These are phyloP conservation scores for Tylopilus vinaceipallidus DNA, from an alignment of 768 basidiomycete genomes.

Conservation along the genomic window DNA sequence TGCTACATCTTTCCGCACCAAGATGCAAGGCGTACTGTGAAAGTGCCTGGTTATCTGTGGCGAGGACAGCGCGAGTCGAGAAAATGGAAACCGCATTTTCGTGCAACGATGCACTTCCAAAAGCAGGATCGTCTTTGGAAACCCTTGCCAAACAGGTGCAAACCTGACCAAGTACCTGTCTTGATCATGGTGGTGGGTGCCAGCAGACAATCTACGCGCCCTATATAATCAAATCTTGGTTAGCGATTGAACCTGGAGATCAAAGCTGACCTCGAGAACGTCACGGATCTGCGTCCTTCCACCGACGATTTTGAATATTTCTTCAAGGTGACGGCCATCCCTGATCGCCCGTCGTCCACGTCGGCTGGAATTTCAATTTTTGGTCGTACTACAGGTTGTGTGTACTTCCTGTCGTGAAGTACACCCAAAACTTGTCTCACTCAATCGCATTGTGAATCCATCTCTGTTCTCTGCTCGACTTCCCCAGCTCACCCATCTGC, in stretches of 20 bases:
- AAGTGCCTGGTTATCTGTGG: conserved; percentile 18
- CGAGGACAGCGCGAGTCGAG: conserved; percentile 11
- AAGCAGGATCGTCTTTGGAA: too few relatives aligned
- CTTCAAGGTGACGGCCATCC: conserved; percentile 63
- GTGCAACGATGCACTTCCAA: too few relatives aligned
- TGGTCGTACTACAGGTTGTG: conserved; percentile 50
- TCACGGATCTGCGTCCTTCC: conserved; percentile 67
- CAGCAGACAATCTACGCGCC: neutral
- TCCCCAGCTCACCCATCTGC: conserved; percentile 3
- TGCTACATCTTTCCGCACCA: conserved; percentile 15
- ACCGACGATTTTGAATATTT: conserved; percentile 72
- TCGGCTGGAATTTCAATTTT: neutral
- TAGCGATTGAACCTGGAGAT: conserved; percentile 65
- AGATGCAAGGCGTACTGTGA: conserved; percentile 22
- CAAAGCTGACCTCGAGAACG: conserved; percentile 78
- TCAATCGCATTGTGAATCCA: conserved; percentile 62
- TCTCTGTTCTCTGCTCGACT: neutral
- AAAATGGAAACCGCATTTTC: conserved; percentile 24
- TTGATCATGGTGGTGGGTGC: conserved; percentile 51
- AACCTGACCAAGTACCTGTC: conserved; percentile 16
- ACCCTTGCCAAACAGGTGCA: conserved; percentile 26
- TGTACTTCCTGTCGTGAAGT: conserved; percentile 78
- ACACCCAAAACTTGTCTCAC: conserved; percentile 67
- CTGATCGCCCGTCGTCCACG: neutral
- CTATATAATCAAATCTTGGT: neutral